Base-by-base conservation (phyloP, 1,139 yeast genomes). In the Scheffersomyces lignicola region DNA sequence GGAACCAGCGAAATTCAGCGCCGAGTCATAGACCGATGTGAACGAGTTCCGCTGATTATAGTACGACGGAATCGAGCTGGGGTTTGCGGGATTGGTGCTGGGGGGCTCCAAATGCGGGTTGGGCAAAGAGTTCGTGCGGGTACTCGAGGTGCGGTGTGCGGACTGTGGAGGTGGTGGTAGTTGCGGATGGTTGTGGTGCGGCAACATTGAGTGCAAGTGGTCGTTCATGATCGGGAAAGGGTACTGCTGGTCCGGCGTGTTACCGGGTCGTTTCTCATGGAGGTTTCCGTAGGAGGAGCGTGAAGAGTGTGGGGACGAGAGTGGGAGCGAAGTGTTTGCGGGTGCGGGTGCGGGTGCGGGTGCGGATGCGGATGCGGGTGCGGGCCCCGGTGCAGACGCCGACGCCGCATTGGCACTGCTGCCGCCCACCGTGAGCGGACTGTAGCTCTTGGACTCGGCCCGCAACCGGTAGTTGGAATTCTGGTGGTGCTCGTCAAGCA, bases 61-160 rank as follows among this genome's bases (percentile, higher is more conserved):
- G 29, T 36, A 37, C 8, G 44, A 16, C 10, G 29, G 29, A 14
- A 26, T 16, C 5, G 29, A 26, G 11, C 29, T 26, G 29, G 8
- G 42, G n/a, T 32, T 11, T 17, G 23, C 6, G 21, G 17, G 21
- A 13, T 8, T 31, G 32, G 18, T 31, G 35, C 25, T 33, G 45
- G 43, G 11, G 44, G 42, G 29, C 51, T 60, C 34, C 40, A 49
- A 16, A 36, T 36, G n/a, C 39, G 60, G 51, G 27, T 48, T 47
- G 12, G 61, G 59, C 27, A 58, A 42, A 9, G 60, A 53, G 37
- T 52, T 53, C 4, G 60, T 56, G 15, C 60, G 25, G 13, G 42
- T 29, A 21, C 21, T 32, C 4, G 39, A 45, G 20, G 29, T 41
- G 34, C 27, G 44, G 39, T 32, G 44, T 15, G 35, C 47, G 26